phyloP scores from a whole-genome alignment of 2,329 filamentous ascomycete species.

The Aspergillus sp. region DNA sequence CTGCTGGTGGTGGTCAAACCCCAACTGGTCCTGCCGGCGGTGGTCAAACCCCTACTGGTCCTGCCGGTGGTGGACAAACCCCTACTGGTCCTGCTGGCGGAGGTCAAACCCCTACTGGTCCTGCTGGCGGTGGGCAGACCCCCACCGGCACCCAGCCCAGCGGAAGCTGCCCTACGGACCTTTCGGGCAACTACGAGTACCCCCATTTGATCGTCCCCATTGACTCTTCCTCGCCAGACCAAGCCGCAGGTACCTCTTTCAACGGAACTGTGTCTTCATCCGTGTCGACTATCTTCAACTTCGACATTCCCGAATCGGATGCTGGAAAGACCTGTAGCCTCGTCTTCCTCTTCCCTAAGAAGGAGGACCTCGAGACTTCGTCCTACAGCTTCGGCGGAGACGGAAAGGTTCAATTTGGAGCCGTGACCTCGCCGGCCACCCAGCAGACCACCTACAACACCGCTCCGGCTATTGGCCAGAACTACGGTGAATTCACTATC shows the following conservation, averaged over 20 bases:
- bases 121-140: background rate
- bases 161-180: constrained; percentile 45
- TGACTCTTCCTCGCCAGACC: constrained; percentile 54
- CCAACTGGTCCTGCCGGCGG: background rate
- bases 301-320: constrained; percentile 60
- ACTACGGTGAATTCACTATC: constrained; percentile 48
- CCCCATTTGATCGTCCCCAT: constrained; percentile 65
- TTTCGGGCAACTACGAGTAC: constrained; percentile 53
- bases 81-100: background rate
- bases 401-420: constrained; percentile 55
- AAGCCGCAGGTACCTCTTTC: constrained; percentile 54
- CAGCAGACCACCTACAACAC: constrained; percentile 56
- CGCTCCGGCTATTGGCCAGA: constrained; percentile 46
- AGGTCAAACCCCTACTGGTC: background rate
- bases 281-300: constrained; percentile 66
- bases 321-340: constrained; percentile 62
- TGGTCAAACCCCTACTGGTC: background rate
- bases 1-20: background rate
- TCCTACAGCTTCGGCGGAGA: constrained; percentile 56
- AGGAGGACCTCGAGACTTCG: constrained; percentile 60
- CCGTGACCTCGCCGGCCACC: constrained; percentile 49
- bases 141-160: constrained; percentile 11
- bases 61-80: background rate
- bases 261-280: constrained; percentile 56
- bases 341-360: constrained; percentile 63